phyloP scores from a whole-genome alignment of 768 basidiomycete genomes.

The Termitomyces sp. region DNA sequence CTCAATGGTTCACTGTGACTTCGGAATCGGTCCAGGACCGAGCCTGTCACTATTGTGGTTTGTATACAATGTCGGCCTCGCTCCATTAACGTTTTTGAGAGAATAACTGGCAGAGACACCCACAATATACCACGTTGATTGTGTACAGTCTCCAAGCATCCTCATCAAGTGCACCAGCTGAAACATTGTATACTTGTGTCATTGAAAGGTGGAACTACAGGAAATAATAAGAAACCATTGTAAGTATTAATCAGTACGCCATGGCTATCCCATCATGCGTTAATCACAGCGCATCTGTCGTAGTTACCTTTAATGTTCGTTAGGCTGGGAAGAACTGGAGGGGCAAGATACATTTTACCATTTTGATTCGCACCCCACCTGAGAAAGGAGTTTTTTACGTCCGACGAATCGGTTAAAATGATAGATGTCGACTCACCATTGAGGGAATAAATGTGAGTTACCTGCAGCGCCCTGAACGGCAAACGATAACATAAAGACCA shows the following conservation, averaged over 20 bases:
- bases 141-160: not conserved
- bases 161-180: too few relatives aligned
- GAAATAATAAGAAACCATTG: too few relatives aligned
- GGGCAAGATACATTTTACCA: constrained; percentile 23
- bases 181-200: not conserved
- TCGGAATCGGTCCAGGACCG: too few relatives aligned
- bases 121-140: too few relatives aligned
- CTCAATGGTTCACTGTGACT: too few relatives aligned
- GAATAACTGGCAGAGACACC: too few relatives aligned
- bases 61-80: too few relatives aligned
- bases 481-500: constrained; percentile 49
- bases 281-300: constrained; percentile 27
- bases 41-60: too few relatives aligned
- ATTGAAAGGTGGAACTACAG: not conserved
- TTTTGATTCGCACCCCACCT: constrained; percentile 52
- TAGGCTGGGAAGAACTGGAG: not conserved
- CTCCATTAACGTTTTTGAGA: too few relatives aligned
- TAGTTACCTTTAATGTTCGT: constrained; percentile 23
- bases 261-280: constrained; percentile 6
- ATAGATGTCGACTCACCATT: constrained; percentile 27
- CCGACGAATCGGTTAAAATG: not conserved
- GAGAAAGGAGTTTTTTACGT: not conserved
- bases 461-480: constrained; percentile 48
- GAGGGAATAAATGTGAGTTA: constrained; percentile 40
- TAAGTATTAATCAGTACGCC: too few relatives aligned